These are phyloP conservation scores for Scheffersomyces illinoinensis DNA, from an alignment of 1,139 yeast species.

Conservation along the genomic window DNA sequence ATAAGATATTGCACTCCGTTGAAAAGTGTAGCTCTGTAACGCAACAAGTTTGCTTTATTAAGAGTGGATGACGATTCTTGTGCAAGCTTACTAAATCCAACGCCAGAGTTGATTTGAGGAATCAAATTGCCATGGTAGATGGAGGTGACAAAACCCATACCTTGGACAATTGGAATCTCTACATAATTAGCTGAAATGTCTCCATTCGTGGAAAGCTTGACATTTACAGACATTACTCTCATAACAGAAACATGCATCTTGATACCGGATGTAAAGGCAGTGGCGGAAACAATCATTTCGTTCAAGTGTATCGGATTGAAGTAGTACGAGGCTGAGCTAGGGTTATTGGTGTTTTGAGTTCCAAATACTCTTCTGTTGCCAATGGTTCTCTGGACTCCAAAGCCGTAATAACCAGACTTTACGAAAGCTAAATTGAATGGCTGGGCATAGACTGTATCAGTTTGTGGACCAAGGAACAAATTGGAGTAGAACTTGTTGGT, in stretches of 20 bases:
- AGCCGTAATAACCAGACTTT: conserved; percentile 17
- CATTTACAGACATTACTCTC: conserved; percentile 10
- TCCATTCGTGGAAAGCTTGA: conserved; percentile 6
- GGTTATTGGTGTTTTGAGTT: conserved; percentile 2
- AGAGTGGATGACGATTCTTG: conserved; percentile 36
- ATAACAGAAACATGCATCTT: conserved; percentile 8
- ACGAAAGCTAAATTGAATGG: conserved; percentile 19
- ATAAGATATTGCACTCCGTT: conserved; percentile 55
- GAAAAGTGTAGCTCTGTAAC: conserved; percentile 52
- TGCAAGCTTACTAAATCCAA: conserved; percentile 27
- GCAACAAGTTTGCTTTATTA: conserved; percentile 38
- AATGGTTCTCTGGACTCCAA: conserved; percentile 7
- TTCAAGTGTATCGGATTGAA: conserved; percentile 7
- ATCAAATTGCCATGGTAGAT: conserved; percentile 38
- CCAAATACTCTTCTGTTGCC: conserved; percentile 5
- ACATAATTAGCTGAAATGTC: conserved; percentile 22
- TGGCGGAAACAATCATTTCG: conserved; percentile 11
- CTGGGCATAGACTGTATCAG: conserved; percentile 12
- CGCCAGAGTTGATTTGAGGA: conserved; percentile 7
- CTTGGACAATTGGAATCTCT: conserved; percentile 51
- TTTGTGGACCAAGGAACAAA: conserved; percentile 1
- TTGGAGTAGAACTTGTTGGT: conserved; percentile 1
- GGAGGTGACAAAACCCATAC: conserved; percentile 65
- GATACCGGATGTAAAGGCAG: conserved; percentile 4
- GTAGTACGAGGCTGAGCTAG: conserved; percentile 11